A percentile compares a stretch with the other conserved stretches of the same genome.
Evolutionary conservation across 805 yeast species (phyloP).

Genomic region (Cyberlindnera nakhonratchasimensis): DNA sequence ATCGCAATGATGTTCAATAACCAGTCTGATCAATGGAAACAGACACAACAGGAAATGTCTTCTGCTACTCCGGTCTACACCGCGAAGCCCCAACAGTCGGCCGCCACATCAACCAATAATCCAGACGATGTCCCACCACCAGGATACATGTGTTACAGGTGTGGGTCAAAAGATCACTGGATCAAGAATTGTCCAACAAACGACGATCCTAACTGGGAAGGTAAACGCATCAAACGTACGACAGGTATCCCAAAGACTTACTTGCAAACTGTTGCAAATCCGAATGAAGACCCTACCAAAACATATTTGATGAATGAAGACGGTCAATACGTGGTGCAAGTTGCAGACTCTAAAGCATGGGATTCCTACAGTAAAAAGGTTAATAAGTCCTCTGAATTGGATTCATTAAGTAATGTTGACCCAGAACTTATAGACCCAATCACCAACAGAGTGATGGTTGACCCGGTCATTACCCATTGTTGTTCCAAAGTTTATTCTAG

Average conservation of each 20-base stretch:
- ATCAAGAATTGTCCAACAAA: constrained; percentile 94
- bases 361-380: constrained; percentile 69
- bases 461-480: constrained; percentile 84
- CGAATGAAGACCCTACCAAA: constrained; percentile 57
- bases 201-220: constrained; percentile 90
- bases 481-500: constrained; percentile 59
- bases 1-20: constrained; percentile 88
- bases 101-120: constrained; percentile 24
- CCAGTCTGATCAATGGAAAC: constrained; percentile 93
- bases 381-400: constrained; percentile 23
- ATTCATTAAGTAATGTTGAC: constrained; percentile 39
- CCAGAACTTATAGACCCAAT: constrained; percentile 68
- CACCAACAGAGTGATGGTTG: constrained; percentile 54
- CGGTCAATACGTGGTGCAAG: constrained; percentile 94
- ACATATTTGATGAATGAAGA: constrained; percentile 86
- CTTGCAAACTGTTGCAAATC: constrained; percentile 80
- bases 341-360: constrained; percentile 94
- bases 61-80: constrained; percentile 73
- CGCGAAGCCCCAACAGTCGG: constrained; percentile 32
- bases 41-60: constrained; percentile 88
- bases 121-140: constrained; percentile 87
- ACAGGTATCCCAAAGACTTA: constrained; percentile 97
- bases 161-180: constrained; percentile 96
- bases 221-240: constrained; percentile 83
- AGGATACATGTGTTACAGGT: constrained; percentile 92